Conservation (phyloP, 768 basidiomycete species). For the Boletus rubropictus region DNA sequence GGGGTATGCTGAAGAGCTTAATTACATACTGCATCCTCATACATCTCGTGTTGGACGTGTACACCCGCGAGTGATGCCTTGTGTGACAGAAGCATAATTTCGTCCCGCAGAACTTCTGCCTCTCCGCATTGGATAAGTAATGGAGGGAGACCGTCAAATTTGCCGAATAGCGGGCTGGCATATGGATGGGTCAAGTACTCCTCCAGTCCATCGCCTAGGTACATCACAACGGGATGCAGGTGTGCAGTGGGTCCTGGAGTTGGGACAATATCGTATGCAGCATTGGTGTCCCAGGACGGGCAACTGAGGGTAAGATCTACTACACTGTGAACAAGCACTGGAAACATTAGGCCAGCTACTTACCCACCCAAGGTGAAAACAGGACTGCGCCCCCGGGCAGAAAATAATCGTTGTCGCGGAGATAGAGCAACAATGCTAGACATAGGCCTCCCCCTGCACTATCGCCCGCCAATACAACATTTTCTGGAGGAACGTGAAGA, state of each 20-base stretch:
- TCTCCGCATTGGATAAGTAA: slow-evolving; percentile 90
- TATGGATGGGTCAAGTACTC: slow-evolving; percentile 93
- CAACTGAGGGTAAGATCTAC: slow-evolving; percentile 93
- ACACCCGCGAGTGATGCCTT: slow-evolving; percentile 88
- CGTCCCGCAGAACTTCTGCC: slow-evolving; percentile 92
- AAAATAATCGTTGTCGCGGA: slow-evolving; percentile 85
- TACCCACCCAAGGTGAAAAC: slow-evolving; percentile 94
- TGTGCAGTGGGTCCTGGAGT: slow-evolving; percentile 70
- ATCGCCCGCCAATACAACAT: slow-evolving; percentile 85
- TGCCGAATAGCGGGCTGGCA: slow-evolving; percentile 90
- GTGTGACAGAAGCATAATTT: slow-evolving; percentile 85
- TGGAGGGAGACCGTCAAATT: slow-evolving; percentile 81
- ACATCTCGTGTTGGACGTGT: slow-evolving; percentile 79
- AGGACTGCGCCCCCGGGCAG: slow-evolving; percentile 82
- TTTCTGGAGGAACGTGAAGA: slow-evolving; percentile 84
- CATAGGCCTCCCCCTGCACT: slow-evolving; percentile 89
- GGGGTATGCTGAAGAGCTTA: neutral
- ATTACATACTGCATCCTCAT: slow-evolving; percentile 77
- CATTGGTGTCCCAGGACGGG: slow-evolving; percentile 96
- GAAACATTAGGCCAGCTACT: slow-evolving; percentile 30
- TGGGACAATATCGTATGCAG: slow-evolving; percentile 77
- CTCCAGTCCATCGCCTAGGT: slow-evolving; percentile 76
- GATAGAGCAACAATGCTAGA: slow-evolving; percentile 85
- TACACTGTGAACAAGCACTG: slow-evolving; percentile 6
- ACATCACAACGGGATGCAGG: slow-evolving; percentile 90